Conservation (phyloP, 2,329 filamentous ascomycete genomes). For the Pestalotiopsis sp. region DNA sequence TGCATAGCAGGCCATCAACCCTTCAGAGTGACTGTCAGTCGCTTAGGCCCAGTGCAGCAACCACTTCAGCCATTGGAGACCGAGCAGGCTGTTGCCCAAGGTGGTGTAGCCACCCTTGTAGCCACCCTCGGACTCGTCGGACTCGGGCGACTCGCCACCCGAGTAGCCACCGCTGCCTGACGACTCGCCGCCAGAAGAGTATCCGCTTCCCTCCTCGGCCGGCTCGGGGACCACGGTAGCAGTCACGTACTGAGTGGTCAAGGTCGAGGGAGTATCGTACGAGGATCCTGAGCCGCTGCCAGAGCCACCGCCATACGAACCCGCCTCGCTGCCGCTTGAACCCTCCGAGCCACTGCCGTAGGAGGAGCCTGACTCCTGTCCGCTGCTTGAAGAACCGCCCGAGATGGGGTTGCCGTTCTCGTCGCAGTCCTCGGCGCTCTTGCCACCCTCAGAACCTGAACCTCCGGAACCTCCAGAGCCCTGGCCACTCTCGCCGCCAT, state of each 20-base stretch:
- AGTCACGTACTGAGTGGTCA: background rate
- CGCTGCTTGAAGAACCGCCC: background rate
- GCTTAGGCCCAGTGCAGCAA: background rate
- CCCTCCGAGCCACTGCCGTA: background rate
- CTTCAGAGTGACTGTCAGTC: background rate
- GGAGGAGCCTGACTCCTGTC: background rate
- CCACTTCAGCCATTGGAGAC: constrained; percentile 3
- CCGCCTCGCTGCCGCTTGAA: background rate
- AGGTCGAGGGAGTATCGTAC: background rate
- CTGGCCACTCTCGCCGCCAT: too few relatives aligned
- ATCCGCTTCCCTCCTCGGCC: background rate
- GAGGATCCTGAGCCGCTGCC: background rate
- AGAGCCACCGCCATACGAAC: background rate
- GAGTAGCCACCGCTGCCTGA: background rate
- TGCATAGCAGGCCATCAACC: background rate
- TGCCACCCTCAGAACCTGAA: background rate
- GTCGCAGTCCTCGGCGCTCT: background rate
- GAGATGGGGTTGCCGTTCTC: background rate
- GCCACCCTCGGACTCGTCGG: background rate
- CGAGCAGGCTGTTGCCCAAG: background rate
- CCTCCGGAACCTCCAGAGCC: background rate
- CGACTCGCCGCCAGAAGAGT: too few relatives aligned
- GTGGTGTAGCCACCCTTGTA: background rate
- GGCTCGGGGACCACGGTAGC: constrained; percentile 2
- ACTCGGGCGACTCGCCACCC: background rate